Conservation (phyloP, 139 green algal species). For the Ostreobium quekettii region DNA sequence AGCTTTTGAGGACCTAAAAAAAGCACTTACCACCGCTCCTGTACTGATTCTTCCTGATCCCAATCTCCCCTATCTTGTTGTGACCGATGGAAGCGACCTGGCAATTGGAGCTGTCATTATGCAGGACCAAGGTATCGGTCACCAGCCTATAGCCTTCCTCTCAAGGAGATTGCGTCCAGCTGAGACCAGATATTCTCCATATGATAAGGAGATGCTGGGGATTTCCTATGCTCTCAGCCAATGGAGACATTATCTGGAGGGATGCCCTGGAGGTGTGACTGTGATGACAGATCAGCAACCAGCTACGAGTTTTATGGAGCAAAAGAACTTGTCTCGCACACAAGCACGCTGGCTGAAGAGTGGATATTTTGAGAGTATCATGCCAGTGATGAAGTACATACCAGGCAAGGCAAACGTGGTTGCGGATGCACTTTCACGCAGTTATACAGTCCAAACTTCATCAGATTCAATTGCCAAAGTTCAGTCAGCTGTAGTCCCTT, state of each 20-base stretch:
- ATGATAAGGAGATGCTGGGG: constrained; percentile 7
- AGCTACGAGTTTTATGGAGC: background rate
- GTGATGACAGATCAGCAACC: constrained; percentile 6
- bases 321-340: background rate
- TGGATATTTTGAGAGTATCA: constrained; percentile 12
- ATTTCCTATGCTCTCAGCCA: background rate
- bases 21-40: background rate
- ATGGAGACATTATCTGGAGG: constrained; percentile 13
- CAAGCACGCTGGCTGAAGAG: background rate
- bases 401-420: constrained; percentile 1
- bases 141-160: constrained; percentile 6
- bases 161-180: background rate
- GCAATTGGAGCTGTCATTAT: background rate
- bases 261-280: constrained; percentile 4
- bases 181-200: constrained; percentile 4
- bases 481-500: background rate
- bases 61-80: background rate
- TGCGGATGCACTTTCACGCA: constrained; percentile 2
- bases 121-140: background rate
- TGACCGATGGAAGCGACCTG: background rate
- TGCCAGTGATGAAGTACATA: background rate
- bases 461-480: background rate
- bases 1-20: constrained; percentile 21
- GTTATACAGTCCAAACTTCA: background rate
- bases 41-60: constrained; percentile 13